Evolutionary conservation across 306 rosid genomes (phyloP).

Genomic region (Mimosa bimucronata): DNA sequence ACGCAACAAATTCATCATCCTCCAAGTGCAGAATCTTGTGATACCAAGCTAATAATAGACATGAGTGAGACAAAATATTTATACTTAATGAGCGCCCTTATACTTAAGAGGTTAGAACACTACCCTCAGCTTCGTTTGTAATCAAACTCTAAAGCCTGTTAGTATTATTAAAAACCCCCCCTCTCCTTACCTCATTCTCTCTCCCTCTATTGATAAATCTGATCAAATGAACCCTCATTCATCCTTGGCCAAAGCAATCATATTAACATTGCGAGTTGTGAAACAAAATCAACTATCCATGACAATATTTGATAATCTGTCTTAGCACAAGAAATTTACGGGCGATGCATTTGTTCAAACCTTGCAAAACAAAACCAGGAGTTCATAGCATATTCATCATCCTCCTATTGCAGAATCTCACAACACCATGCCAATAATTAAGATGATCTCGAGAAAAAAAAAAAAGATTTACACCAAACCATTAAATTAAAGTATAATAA

Average conservation of each 20-base stretch:
- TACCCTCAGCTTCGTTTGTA: too few species aligned
- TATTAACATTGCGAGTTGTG: neutral
- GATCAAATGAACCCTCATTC: neutral
- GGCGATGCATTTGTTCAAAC: neutral
- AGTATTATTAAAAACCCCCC: too few species aligned
- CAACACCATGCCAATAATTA: neutral
- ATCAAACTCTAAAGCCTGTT: too few species aligned
- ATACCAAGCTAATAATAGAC: too few species aligned
- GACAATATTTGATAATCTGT: neutral
- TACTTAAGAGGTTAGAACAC: too few species aligned
- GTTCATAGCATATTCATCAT: neutral
- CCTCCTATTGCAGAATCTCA: neutral
- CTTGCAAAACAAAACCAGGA: neutral
- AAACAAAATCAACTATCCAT: neutral
- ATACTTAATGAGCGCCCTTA: too few species aligned
- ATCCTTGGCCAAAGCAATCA: neutral
- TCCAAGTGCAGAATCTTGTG: too few species aligned
- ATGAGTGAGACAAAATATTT: too few species aligned
- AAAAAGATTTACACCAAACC: neutral
- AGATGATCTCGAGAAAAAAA: neutral
- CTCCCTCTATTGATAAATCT: neutral
- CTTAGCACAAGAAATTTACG: too few species aligned
- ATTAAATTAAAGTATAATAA: neutral
- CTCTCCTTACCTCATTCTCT: neutral
- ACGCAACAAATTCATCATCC: too few species aligned